phyloP scores from a whole-genome alignment of 192 early-diverging fungal species.

The Linnemannia zychae region DNA sequence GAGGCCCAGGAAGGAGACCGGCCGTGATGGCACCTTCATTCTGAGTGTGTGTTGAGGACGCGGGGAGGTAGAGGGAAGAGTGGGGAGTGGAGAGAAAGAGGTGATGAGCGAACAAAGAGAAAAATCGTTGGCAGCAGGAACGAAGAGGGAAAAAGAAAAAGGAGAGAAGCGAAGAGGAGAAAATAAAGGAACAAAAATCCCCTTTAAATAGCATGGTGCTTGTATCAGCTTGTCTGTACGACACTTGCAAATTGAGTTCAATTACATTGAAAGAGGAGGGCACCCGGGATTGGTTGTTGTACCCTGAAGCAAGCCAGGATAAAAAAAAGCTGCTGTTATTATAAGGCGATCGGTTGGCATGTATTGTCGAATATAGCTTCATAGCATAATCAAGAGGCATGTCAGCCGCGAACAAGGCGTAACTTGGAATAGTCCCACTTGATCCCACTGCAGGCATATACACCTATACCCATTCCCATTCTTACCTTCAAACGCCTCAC shows the following conservation, averaged over 20 bases:
- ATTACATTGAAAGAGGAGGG: not conserved
- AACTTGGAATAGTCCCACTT: too few relatives aligned
- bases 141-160: not conserved
- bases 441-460: too few relatives aligned
- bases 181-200: not conserved
- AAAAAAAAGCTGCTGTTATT: not conserved
- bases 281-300: not conserved
- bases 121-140: not conserved
- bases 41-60: not conserved
- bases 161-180: not conserved
- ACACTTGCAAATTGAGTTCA: not conserved
- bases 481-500: too few relatives aligned
- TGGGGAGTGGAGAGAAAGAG: not conserved
- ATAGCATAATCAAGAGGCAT: not conserved
- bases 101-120: not conserved
- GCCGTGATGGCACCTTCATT: constrained; percentile 14
- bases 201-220: not conserved
- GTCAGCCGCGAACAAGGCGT: too few relatives aligned
- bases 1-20: constrained; percentile 14
- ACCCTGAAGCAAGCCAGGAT: too few relatives aligned
- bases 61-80: not conserved
- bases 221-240: not conserved
- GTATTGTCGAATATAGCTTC: not conserved
- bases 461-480: too few relatives aligned
- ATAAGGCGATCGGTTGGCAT: not conserved